Percentiles rank a stretch among this genome's conserved stretches.
phyloP scores from a whole-genome alignment of 495 filamentous ascomycete genomes.

The Ramalina peruviana region DNA sequence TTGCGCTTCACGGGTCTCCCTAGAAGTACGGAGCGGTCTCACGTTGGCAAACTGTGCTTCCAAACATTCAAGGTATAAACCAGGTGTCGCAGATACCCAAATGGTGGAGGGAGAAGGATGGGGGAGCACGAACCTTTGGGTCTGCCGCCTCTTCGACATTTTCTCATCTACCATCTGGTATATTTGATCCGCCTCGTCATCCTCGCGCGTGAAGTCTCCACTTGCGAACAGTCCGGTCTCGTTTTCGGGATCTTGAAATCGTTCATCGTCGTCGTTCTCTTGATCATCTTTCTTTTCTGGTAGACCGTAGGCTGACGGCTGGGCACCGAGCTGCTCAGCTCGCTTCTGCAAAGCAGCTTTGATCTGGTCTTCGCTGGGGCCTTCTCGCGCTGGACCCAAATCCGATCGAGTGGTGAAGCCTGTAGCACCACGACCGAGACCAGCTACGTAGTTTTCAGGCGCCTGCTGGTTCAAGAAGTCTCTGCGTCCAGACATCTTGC shows the following conservation, averaged over 20 bases:
- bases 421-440: conserved; percentile 92
- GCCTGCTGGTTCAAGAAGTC: conserved; percentile 86
- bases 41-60: conserved; percentile 81
- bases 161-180: conserved; percentile 91
- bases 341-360: conserved; percentile 91
- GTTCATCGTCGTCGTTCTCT: conserved; percentile 59
- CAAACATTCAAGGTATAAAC: conserved; percentile 50
- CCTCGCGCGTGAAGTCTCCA: conserved; percentile 86
- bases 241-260: conserved; percentile 93
- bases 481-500: conserved; percentile 46
- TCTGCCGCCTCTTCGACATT: conserved; percentile 78
- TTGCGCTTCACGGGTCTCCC: conserved; percentile 87
- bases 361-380: conserved; percentile 94
- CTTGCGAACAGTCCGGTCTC: conserved; percentile 91
- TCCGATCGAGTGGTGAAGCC: conserved; percentile 97
- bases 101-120: conserved; percentile 14
- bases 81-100: conserved; percentile 32
- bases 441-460: conserved; percentile 96
- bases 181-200: conserved; percentile 93
- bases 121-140: conserved; percentile 66
- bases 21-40: conserved; percentile 46
- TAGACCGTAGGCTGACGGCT: conserved; percentile 67
- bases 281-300: conserved; percentile 63
- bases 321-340: conserved; percentile 65
- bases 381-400: conserved; percentile 89